These are phyloP conservation scores for Casuarina cunninghamiana DNA, from an alignment of 306 rosid species.

Conservation along the genomic window DNA sequence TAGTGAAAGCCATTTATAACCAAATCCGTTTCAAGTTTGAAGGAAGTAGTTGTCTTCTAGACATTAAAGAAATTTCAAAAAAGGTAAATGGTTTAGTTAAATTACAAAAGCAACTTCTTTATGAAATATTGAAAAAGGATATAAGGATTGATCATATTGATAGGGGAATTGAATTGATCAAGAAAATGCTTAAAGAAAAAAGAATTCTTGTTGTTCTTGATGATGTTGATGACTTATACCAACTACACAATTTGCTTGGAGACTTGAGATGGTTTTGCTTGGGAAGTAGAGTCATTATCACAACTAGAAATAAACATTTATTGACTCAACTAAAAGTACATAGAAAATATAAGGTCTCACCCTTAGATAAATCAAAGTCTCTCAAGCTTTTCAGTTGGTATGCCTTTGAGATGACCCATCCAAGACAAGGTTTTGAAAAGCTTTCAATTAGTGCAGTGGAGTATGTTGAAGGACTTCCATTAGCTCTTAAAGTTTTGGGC, in stretches of 20 bases:
- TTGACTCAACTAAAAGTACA: slow-evolving; percentile 1
- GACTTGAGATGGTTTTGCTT: slow-evolving; percentile 13
- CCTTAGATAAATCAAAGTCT: slow-evolving; percentile 28
- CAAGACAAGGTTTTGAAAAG: neutral
- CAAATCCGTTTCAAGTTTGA: neutral
- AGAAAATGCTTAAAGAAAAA: neutral
- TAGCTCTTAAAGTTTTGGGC: slow-evolving; percentile 44
- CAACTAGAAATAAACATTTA: slow-evolving; percentile 24
- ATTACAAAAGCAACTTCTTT: slow-evolving; percentile 28
- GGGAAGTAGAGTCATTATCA: slow-evolving; percentile 30
- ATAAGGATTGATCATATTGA: neutral
- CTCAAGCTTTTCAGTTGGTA: slow-evolving; percentile 37
- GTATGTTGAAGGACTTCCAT: slow-evolving; percentile 42
- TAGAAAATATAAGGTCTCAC: neutral
- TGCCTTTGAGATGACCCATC: slow-evolving; percentile 22
- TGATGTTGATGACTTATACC: slow-evolving; percentile 7
- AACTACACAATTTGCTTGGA: slow-evolving; percentile 5
- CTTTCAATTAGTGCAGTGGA: slow-evolving; percentile 11
- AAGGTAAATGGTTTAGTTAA: neutral
- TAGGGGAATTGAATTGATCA: slow-evolving; percentile 6
- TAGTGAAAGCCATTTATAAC: slow-evolving; percentile 29
- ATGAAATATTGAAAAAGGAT: neutral
- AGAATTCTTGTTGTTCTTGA: slow-evolving; percentile 22
- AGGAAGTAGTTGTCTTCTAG: slow-evolving; percentile 4
- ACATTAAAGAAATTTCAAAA: slow-evolving; percentile 8